A percentile compares a stretch with the other conserved stretches of the same genome.
Conservation (phyloP, 2,329 filamentous ascomycete species). For the Pyricularia grisea region DNA sequence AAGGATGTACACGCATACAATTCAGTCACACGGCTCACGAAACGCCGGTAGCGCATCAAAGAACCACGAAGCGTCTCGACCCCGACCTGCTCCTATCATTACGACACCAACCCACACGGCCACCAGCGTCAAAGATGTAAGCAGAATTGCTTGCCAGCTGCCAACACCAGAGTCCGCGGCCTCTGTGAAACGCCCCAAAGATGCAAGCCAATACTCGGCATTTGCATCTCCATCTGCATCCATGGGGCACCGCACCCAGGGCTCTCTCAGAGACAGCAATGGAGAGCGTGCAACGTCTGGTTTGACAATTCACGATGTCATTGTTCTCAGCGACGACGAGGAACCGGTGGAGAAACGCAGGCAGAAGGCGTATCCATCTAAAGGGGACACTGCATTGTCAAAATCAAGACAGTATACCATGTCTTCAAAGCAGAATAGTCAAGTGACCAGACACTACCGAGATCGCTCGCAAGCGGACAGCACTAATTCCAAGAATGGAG, state of each 20-base stretch:
- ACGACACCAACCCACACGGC: background rate
- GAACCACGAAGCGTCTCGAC: background rate
- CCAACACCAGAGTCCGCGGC: background rate
- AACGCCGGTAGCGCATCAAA: background rate
- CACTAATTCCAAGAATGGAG: background rate
- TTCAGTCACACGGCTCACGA: background rate
- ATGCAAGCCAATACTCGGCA: background rate
- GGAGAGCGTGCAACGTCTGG: background rate
- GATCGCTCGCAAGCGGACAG: background rate
- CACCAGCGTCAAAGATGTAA: background rate
- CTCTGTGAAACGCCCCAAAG: background rate
- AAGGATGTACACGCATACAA: background rate
- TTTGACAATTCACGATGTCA: background rate
- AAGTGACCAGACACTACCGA: background rate
- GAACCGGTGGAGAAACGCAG: background rate
- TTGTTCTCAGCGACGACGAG: background rate
- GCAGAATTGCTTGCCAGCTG: background rate
- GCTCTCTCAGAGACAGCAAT: background rate
- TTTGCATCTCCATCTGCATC: background rate
- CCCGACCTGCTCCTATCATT: background rate
- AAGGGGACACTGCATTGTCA: background rate
- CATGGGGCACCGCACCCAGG: background rate
- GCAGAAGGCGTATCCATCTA: background rate
- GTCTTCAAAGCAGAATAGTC: background rate
- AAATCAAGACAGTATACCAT: background rate